Evolutionary conservation across 2,329 filamentous ascomycete genomes (phyloP).

Genomic region (Stylonectria norvegica): DNA sequence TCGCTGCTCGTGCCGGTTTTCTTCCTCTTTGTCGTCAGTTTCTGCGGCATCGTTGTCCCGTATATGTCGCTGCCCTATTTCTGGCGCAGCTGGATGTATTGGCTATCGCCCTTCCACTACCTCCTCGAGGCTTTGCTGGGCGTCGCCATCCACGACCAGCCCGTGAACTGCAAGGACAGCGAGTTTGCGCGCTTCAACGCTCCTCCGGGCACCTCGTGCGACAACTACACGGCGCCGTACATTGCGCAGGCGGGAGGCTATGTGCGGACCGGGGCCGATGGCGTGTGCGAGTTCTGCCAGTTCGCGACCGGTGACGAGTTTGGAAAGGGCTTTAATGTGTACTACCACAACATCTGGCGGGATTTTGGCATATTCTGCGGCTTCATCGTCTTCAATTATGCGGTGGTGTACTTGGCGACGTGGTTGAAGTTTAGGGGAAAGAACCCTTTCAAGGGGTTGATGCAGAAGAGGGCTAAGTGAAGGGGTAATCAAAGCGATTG

Average conservation of each 20-base stretch:
- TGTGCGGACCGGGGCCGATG: conserved; percentile 51
- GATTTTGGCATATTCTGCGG: conserved; percentile 63
- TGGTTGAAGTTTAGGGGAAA: conserved; percentile 39
- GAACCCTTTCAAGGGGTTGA: conserved; percentile 34
- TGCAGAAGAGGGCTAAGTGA: conserved; percentile 29
- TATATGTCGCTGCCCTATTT: conserved; percentile 56
- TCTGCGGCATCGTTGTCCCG: conserved; percentile 69
- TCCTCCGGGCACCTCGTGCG: conserved; percentile 57
- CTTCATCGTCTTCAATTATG: conserved; percentile 62
- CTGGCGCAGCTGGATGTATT: conserved; percentile 65
- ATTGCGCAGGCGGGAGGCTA: conserved; percentile 57
- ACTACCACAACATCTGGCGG: conserved; percentile 60
- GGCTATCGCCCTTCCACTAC: conserved; percentile 65
- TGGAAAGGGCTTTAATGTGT: conserved; percentile 56
- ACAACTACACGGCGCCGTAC: conserved; percentile 55
- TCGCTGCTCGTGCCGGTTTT: conserved; percentile 65
- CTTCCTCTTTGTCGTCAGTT: conserved; percentile 66
- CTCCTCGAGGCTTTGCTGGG: conserved; percentile 60
- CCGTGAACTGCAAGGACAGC: conserved; percentile 50
- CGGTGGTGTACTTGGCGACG: conserved; percentile 37
- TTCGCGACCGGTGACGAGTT: conserved; percentile 60
- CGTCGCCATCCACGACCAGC: conserved; percentile 51
- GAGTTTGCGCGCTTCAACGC: conserved; percentile 61
- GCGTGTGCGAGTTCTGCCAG: conserved; percentile 62
- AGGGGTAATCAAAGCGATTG: no score